Evolutionary conservation across 2,329 filamentous ascomycete genomes (phyloP).

Genomic region (Sporothrix mexicana): DNA sequence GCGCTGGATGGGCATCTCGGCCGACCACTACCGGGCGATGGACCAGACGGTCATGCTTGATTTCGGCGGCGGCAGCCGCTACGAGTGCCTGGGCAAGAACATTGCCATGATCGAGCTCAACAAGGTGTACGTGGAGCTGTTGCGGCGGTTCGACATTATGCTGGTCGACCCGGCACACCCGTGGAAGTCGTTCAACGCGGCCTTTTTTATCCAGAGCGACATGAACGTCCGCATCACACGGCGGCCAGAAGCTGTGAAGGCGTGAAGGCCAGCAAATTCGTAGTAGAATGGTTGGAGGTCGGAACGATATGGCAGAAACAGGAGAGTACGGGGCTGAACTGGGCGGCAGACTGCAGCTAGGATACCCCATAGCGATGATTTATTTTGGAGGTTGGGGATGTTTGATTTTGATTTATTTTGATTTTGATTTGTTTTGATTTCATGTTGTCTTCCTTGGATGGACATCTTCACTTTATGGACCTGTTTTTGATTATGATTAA

Average conservation of each 20-base stretch:
- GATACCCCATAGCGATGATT: constrained; percentile 26
- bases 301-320: background rate
- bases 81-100: constrained; percentile 50
- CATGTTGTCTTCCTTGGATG: background rate
- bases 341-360: constrained; percentile 18
- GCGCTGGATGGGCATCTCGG: constrained; percentile 50
- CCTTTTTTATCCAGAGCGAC: constrained; percentile 37
- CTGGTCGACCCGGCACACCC: constrained; percentile 41
- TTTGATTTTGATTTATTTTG: background rate
- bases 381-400: background rate
- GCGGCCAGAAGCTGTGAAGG: constrained; percentile 20
- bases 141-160: constrained; percentile 41
- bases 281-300: background rate
- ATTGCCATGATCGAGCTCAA: constrained; percentile 53
- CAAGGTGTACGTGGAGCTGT: constrained; percentile 43
- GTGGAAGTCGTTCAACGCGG: constrained; percentile 44
- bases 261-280: background rate
- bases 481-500: background rate
- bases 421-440: background rate
- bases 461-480: no score
- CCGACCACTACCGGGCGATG: constrained; percentile 41
- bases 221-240: constrained; percentile 35
- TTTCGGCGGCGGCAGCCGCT: constrained; percentile 49
- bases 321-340: background rate
- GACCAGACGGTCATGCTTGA: constrained; percentile 44